Evolutionary conservation across 2,329 filamentous ascomycete species (phyloP).

Genomic region (Lachnellula occidentalis): DNA sequence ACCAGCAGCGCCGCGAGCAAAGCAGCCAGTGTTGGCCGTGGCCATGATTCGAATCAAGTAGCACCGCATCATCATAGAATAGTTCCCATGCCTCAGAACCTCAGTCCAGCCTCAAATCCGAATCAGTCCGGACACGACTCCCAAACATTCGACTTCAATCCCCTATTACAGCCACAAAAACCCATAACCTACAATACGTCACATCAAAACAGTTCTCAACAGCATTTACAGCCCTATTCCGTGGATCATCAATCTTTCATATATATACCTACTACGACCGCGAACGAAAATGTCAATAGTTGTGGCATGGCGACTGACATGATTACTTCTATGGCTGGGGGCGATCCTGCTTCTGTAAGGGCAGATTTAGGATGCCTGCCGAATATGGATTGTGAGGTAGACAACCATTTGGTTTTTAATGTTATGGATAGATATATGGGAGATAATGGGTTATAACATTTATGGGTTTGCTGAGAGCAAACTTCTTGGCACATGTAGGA

Average conservation of each 20-base stretch:
- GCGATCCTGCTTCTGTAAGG: constrained; percentile 33
- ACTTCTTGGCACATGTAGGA: too few relatives aligned
- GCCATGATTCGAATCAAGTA: constrained; percentile 5
- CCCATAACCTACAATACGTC: not conserved
- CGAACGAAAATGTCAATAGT: constrained; percentile 24
- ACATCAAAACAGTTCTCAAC: constrained; percentile 8
- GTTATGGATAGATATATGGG: constrained; percentile 40
- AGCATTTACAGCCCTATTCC: constrained; percentile 13
- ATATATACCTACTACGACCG: constrained; percentile 14
- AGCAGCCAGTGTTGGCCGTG: constrained; percentile 13
- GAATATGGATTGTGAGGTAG: constrained; percentile 37
- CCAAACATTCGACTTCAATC: constrained; percentile 19
- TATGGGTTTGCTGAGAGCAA: not conserved
- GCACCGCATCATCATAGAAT: constrained; percentile 14
- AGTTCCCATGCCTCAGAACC: constrained; percentile 11
- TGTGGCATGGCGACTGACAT: constrained; percentile 39
- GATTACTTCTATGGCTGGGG: constrained; percentile 38
- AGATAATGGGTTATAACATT: constrained; percentile 17
- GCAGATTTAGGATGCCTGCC: constrained; percentile 36
- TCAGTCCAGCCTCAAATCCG: constrained; percentile 12
- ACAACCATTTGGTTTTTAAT: constrained; percentile 38
- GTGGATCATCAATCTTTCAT: constrained; percentile 10
- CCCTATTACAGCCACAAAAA: not conserved
- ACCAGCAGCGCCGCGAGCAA: constrained; percentile 16
- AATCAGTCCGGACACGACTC: constrained; percentile 10